Evolutionary conservation across 257 asterid genomes (phyloP).

Genomic region (Solanum clarkiae): DNA sequence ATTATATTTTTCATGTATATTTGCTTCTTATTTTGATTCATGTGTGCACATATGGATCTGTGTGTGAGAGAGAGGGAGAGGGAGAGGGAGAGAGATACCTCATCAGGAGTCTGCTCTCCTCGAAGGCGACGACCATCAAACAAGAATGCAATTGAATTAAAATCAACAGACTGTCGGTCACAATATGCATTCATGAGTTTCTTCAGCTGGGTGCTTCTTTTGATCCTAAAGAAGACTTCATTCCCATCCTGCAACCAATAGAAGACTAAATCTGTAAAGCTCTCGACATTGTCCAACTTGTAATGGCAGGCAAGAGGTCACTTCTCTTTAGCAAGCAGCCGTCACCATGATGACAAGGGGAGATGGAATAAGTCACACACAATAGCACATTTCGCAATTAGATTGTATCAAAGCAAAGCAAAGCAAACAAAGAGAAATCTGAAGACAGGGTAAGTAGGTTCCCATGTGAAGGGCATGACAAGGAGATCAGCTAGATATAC

Average conservation of each 20-base stretch:
- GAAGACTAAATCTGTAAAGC: neutral
- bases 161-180: constrained; percentile 31
- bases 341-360: neutral
- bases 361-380: neutral
- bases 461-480: neutral
- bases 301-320: neutral
- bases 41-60: neutral
- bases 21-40: neutral
- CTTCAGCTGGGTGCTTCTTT: constrained; percentile 29
- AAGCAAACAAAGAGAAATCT: neutral
- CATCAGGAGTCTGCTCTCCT: constrained; percentile 31
- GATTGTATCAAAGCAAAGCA: neutral
- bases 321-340: neutral
- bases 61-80: neutral
- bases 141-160: constrained; percentile 23
- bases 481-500: neutral
- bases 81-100: constrained; percentile 4
- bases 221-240: constrained; percentile 31
- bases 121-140: constrained; percentile 35
- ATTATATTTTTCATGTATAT: neutral
- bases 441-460: neutral
- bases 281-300: neutral
- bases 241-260: constrained; percentile 23
- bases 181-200: constrained; percentile 37
- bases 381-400: neutral